Evolutionary conservation across 257 asterid genomes (phyloP).

Genomic region (Solanum peruvianum): DNA sequence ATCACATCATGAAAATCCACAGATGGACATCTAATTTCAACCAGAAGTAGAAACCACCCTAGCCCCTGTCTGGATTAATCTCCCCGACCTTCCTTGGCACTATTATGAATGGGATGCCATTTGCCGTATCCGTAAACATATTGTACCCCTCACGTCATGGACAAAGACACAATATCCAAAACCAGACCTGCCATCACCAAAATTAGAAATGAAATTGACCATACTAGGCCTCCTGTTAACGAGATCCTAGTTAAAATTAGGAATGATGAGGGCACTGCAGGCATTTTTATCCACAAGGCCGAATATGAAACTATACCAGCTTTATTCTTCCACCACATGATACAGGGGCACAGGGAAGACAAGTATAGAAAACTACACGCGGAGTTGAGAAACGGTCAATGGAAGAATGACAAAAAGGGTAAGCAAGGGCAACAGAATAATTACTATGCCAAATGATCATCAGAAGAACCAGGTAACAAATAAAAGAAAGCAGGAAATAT

Average conservation of each 20-base stretch:
- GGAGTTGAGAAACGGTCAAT: neutral
- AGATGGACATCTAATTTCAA: neutral
- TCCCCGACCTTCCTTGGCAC: neutral
- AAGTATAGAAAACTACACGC: neutral
- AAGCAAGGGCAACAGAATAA: neutral
- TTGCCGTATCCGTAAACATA: neutral
- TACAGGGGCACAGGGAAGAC: neutral
- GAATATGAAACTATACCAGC: neutral
- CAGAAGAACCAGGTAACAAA: neutral
- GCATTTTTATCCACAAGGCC: neutral
- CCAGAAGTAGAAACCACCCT: neutral
- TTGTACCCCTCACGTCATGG: neutral
- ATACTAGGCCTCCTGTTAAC: neutral
- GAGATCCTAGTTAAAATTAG: neutral
- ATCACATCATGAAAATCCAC: neutral
- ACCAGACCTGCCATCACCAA: neutral
- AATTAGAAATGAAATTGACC: neutral
- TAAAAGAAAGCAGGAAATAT: neutral
- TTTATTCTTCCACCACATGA: neutral
- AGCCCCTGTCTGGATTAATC: neutral
- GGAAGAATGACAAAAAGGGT: neutral
- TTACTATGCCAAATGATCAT: neutral
- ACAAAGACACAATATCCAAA: neutral
- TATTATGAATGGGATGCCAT: neutral
- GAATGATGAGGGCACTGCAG: neutral